phyloP scores from a whole-genome alignment of 2,329 filamentous ascomycete genomes.

The Aspergillus sp. region DNA sequence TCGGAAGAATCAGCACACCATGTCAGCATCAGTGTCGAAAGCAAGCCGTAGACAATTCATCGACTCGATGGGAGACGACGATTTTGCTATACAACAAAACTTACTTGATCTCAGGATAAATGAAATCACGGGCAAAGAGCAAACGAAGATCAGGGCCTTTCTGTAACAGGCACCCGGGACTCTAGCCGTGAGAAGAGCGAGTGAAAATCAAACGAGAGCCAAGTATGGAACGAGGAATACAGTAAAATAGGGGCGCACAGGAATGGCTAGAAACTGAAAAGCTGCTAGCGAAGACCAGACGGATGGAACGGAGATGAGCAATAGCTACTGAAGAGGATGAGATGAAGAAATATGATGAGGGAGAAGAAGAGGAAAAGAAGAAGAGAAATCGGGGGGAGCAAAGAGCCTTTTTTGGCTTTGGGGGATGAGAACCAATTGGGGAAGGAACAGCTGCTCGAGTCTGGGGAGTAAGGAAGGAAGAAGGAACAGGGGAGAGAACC shows the following conservation, averaged over 20 bases:
- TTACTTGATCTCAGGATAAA: slow-evolving; percentile 1
- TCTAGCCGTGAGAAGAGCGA: neutral
- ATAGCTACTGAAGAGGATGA: neutral
- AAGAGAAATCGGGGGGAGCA: no score
- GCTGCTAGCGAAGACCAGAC: slow-evolving; percentile 43
- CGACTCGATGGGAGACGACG: neutral
- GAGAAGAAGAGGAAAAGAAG: slow-evolving; percentile 1
- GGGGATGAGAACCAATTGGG: neutral
- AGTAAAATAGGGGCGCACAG: slow-evolving; percentile 16
- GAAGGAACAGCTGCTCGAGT: neutral
- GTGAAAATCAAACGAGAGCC: slow-evolving; percentile 2
- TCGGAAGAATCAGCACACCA: neutral
- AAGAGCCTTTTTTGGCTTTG: no score
- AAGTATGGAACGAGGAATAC: slow-evolving; percentile 6
- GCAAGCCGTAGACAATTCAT: neutral
- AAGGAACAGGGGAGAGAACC: neutral
- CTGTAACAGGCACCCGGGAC: neutral
- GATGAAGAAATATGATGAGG: slow-evolving; percentile 1
- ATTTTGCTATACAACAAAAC: neutral
- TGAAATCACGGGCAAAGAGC: neutral
- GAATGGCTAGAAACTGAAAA: slow-evolving; percentile 23
- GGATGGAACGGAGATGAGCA: neutral
- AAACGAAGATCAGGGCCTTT: neutral
- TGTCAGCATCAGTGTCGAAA: neutral
- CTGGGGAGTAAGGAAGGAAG: neutral